A percentile compares a stretch with the other conserved stretches of the same genome.
phyloP scores from a whole-genome alignment of 331 rosid species.

The Arachis monticola region DNA sequence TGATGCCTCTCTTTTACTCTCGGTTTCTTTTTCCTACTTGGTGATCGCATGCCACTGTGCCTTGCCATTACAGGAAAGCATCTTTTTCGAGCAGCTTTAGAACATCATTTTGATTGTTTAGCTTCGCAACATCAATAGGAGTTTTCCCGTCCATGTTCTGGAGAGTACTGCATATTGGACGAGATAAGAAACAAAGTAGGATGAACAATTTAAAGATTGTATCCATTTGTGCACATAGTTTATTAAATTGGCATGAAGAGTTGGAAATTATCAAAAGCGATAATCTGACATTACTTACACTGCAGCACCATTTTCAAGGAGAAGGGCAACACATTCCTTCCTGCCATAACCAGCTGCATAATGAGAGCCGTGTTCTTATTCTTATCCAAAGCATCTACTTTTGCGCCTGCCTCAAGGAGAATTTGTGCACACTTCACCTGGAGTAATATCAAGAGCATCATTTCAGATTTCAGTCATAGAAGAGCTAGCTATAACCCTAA shows the following conservation, averaged over 20 bases:
- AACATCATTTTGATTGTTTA: constrained; percentile 75
- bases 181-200: not conserved
- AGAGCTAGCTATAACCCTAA: not conserved
- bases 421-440: constrained; percentile 82
- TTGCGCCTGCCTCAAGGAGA: constrained; percentile 82
- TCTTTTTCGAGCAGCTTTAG: constrained; percentile 87
- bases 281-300: constrained; percentile 56
- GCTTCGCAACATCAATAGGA: constrained; percentile 82
- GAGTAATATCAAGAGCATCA: not conserved
- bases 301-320: constrained; percentile 79
- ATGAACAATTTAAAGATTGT: not conserved
- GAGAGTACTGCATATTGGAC: constrained; percentile 61
- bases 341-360: constrained; percentile 86
- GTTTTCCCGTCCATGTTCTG: constrained; percentile 88
- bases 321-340: constrained; percentile 84
- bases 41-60: not conserved
- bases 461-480: constrained; percentile 26
- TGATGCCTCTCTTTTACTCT: not conserved
- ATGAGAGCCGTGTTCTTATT: constrained; percentile 87
- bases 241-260: not conserved
- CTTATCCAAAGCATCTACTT: constrained; percentile 80
- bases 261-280: not conserved
- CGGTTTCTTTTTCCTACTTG: not conserved
- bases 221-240: not conserved
- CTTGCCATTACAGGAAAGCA: constrained; percentile 59